A percentile compares a stretch with the other conserved stretches of the same genome.
Conservation (phyloP, 192 early-diverging fungal genomes). For the Fimicolochytrium jonesii region DNA sequence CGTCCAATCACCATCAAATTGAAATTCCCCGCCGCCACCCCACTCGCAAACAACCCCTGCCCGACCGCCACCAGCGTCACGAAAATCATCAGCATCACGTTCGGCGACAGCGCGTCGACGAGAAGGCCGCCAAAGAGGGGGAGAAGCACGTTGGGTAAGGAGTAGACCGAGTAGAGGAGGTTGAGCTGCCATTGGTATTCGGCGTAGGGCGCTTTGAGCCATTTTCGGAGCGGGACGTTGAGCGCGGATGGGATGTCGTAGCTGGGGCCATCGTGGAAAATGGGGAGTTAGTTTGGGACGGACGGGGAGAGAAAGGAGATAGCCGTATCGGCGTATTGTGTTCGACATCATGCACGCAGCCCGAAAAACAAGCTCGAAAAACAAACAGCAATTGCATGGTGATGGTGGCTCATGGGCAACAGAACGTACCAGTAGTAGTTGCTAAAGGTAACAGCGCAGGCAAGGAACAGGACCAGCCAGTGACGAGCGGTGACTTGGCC, state of each 20-base stretch:
- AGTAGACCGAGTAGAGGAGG: constrained; percentile 58
- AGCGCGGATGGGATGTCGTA: constrained; percentile 56
- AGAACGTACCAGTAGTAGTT: constrained; percentile 46
- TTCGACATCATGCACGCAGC: not conserved
- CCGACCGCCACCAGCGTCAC: constrained; percentile 46
- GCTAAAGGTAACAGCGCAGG: constrained; percentile 48
- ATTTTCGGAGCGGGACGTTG: constrained; percentile 48
- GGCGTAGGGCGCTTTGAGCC: constrained; percentile 33
- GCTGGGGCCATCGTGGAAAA: constrained; percentile 15
- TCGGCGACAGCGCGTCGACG: constrained; percentile 50
- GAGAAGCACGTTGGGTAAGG: constrained; percentile 63
- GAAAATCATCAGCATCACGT: constrained; percentile 49
- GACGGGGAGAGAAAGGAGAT: not conserved
- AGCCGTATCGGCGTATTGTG: not conserved
- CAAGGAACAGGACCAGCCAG: constrained; percentile 20
- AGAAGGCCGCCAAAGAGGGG: constrained; percentile 58
- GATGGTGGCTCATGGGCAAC: not conserved
- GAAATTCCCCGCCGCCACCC: constrained; percentile 42
- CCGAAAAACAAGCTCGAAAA: not conserved
- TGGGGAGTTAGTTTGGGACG: not conserved
- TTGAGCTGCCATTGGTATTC: constrained; percentile 52
- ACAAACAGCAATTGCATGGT: not conserved
- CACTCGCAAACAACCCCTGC: constrained; percentile 58
- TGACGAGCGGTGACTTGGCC: constrained; percentile 16
- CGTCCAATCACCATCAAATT: constrained; percentile 51